These are phyloP conservation scores for Berberis vulgaris DNA, from an alignment of 164 flowering plant species.

Conservation along the genomic window DNA sequence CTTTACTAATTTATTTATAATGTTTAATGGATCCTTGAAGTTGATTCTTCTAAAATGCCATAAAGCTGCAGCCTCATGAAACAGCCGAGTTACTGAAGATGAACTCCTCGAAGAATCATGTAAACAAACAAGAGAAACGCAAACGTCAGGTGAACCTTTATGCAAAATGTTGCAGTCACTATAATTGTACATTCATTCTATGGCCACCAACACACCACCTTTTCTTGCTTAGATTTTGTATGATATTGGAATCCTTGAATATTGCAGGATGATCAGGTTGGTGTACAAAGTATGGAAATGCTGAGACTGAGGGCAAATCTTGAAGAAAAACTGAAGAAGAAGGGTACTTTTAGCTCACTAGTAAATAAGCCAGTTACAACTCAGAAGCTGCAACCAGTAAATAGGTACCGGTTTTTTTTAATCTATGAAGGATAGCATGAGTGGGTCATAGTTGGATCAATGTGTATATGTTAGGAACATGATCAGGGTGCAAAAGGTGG, in stretches of 20 bases:
- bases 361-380: conserved; percentile 25
- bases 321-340: conserved; percentile 74
- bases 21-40: background rate
- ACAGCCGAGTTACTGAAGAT: conserved; percentile 18
- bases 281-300: conserved; percentile 71
- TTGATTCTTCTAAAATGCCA: background rate
- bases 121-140: conserved; percentile 21
- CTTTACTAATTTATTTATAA: background rate
- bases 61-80: conserved; percentile 22
- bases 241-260: background rate
- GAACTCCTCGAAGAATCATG: conserved; percentile 14
- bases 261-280: conserved; percentile 42
- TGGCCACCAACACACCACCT: background rate
- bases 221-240: background rate
- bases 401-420: conserved; percentile 31
- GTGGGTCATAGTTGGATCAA: too few species aligned
- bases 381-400: conserved; percentile 28
- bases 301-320: conserved; percentile 72
- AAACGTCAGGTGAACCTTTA: conserved; percentile 34
- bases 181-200: background rate
- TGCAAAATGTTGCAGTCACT: background rate
- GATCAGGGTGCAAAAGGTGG: too few species aligned
- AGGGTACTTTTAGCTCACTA: conserved; percentile 37
- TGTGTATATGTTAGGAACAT: too few species aligned
- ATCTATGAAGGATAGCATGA: background rate